Evolutionary conservation across 2,329 filamentous ascomycete genomes (phyloP).

Genomic region (Neofusicoccum ribis): DNA sequence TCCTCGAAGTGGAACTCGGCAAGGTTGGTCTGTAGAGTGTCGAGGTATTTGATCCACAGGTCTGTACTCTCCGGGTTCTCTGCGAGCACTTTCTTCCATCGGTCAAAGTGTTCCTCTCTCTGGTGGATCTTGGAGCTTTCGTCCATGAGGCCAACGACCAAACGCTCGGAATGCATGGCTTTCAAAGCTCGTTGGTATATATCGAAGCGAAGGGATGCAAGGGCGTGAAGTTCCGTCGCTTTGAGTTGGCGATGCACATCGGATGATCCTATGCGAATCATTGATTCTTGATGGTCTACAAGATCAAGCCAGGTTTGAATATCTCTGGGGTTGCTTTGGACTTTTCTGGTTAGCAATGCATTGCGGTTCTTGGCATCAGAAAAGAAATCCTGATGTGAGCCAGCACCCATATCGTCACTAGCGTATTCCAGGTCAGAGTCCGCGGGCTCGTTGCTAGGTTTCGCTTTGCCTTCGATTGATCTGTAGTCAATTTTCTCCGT

Average conservation of each 20-base stretch:
- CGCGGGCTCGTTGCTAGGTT: constrained; percentile 21
- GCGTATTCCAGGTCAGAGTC: constrained; percentile 42
- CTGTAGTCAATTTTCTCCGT: constrained; percentile 37
- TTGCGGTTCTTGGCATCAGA: constrained; percentile 51
- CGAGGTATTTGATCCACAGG: constrained; percentile 73
- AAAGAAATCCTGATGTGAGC: constrained; percentile 22
- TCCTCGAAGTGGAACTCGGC: constrained; percentile 67
- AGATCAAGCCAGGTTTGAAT: constrained; percentile 74
- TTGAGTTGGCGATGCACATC: constrained; percentile 46
- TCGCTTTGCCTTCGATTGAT: constrained; percentile 37
- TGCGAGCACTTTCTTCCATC: constrained; percentile 65
- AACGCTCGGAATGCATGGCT: constrained; percentile 52
- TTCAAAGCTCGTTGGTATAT: constrained; percentile 76
- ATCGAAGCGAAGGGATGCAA: constrained; percentile 76
- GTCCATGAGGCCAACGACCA: constrained; percentile 69
- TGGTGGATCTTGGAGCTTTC: constrained; percentile 78
- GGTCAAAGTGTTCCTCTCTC: constrained; percentile 57
- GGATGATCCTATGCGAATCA: constrained; percentile 56
- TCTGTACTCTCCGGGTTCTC: constrained; percentile 58
- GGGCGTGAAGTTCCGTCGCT: constrained; percentile 63
- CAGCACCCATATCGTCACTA: constrained; percentile 25
- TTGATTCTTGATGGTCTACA: constrained; percentile 72
- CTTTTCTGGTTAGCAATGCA: constrained; percentile 61
- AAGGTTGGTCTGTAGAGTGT: constrained; percentile 69
- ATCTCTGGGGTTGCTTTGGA: constrained; percentile 67